These are phyloP conservation scores for Pseudocercospora cruenta DNA, from an alignment of 2,329 filamentous ascomycete genomes.

Conservation along the genomic window DNA sequence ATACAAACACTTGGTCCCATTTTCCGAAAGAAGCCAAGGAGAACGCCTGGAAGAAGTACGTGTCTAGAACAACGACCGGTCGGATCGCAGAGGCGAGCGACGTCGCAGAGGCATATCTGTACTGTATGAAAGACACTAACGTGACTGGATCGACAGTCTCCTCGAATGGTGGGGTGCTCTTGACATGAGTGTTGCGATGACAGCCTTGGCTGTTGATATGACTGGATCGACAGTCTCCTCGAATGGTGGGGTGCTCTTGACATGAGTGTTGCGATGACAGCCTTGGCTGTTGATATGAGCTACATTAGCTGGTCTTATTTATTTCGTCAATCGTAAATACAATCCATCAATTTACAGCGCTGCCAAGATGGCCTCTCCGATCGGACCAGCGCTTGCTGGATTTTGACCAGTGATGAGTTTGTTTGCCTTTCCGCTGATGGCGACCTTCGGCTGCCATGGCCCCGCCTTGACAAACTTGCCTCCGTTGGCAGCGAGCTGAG, in stretches of 20 bases:
- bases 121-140: conserved; percentile 49
- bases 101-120: conserved; percentile 50
- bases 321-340: conserved; percentile 1
- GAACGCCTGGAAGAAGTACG: conserved; percentile 19
- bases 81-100: conserved; percentile 42
- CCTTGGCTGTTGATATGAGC: not conserved
- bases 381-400: conserved; percentile 47
- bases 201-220: conserved; percentile 22
- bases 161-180: conserved; percentile 45
- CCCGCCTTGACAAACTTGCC: conserved; percentile 62
- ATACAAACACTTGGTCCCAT: conserved; percentile 43
- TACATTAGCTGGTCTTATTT: not conserved
- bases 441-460: conserved; percentile 51
- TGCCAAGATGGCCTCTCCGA: conserved; percentile 47
- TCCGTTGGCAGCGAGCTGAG: conserved; percentile 56
- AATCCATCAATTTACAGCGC: conserved; percentile 14
- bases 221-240: conserved; percentile 47
- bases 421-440: conserved; percentile 40
- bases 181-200: conserved; percentile 16
- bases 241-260: conserved; percentile 44
- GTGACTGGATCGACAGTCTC: conserved; percentile 46
- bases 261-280: not conserved
- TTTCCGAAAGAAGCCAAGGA: conserved; percentile 27
- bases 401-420: conserved; percentile 56
- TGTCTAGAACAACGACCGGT: conserved; percentile 26